These are phyloP conservation scores for Leptomonas pyrrhocoris DNA, from an alignment of 208 protist species.

Conservation along the genomic window DNA sequence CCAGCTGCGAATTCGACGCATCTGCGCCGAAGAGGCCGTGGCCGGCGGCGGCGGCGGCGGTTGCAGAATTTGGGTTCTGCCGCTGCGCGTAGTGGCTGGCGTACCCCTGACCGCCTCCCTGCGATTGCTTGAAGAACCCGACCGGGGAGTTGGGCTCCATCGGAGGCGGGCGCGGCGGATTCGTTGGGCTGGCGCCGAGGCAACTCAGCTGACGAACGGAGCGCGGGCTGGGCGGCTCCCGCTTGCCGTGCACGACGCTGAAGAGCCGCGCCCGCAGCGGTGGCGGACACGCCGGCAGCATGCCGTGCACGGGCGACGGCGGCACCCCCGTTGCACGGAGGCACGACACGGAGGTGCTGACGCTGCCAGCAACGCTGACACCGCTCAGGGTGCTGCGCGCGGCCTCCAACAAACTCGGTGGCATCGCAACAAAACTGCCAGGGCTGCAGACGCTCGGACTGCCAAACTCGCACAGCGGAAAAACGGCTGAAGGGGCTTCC, in stretches of 20 bases:
- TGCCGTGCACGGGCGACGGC: conserved; percentile 22
- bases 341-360: neutral
- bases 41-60: neutral
- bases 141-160: conserved; percentile 44
- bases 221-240: conserved; percentile 55
- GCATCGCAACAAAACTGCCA: conserved; percentile 16
- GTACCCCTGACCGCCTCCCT: conserved; percentile 19
- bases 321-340: conserved; percentile 6
- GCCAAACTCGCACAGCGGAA: conserved; percentile 6
- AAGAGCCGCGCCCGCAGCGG: conserved; percentile 49
- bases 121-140: conserved; percentile 54
- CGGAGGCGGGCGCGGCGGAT: conserved; percentile 30
- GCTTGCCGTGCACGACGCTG: conserved; percentile 58
- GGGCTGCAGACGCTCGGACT: conserved; percentile 17
- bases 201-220: conserved; percentile 47
- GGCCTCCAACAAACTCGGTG: conserved; percentile 18
- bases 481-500: neutral
- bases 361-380: conserved; percentile 27
- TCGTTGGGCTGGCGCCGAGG: conserved; percentile 22
- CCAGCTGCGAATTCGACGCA: neutral
- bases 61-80: neutral
- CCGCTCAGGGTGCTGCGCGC: conserved; percentile 19
- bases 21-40: neutral
- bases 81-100: conserved; percentile 3
- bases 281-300: conserved; percentile 18